phyloP scores from a whole-genome alignment of 2,329 filamentous ascomycete species.

The Penicillium digitatum region DNA sequence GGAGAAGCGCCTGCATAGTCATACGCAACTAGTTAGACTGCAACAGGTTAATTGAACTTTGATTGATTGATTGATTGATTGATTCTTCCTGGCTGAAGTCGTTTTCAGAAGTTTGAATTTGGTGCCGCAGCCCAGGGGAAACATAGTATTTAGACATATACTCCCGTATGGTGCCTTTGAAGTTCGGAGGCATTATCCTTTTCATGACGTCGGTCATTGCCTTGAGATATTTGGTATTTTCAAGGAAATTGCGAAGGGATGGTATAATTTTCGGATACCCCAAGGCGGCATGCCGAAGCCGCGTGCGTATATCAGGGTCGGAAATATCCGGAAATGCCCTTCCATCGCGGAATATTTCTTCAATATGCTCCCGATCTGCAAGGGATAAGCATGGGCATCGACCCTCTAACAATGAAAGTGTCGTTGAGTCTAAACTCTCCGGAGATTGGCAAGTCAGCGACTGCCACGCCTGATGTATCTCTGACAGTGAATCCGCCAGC shows the following conservation, averaged over 20 bases:
- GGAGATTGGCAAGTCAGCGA: background rate
- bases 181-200: constrained; percentile 8
- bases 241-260: constrained; percentile 12
- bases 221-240: constrained; percentile 18
- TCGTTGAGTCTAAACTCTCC: constrained; percentile 1
- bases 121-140: background rate
- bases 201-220: constrained; percentile 15
- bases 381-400: constrained; percentile 10
- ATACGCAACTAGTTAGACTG: too few relatives aligned
- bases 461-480: constrained; percentile 6
- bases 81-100: too few relatives aligned
- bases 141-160: constrained; percentile 8
- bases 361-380: constrained; percentile 8
- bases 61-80: too few relatives aligned
- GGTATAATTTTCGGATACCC: constrained; percentile 11
- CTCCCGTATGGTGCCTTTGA: constrained; percentile 12
- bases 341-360: constrained; percentile 1
- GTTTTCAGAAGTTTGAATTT: background rate
- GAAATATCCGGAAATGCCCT: background rate
- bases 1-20: too few relatives aligned
- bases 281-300: constrained; percentile 3
- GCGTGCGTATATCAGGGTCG: background rate
- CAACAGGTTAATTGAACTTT: too few relatives aligned
- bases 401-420: constrained; percentile 12
- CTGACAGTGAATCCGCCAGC: constrained; percentile 3